Percentiles rank a stretch among this genome's conserved stretches.
Evolutionary conservation across 2,329 filamentous ascomycete species (phyloP).

Genomic region (Biscogniauxia sp.): DNA sequence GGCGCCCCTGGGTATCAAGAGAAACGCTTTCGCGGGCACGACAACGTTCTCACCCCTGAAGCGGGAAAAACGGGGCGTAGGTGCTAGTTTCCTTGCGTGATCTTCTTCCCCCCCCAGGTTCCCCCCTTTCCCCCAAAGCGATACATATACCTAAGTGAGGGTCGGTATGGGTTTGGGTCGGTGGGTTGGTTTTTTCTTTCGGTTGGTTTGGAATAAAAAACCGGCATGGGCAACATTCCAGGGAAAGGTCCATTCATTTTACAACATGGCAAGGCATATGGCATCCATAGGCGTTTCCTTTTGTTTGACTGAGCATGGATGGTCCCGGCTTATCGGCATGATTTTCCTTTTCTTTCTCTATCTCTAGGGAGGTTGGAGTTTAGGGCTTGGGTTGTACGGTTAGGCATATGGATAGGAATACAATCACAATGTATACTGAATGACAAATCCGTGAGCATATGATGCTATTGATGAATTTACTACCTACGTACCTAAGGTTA

Average conservation of each 20-base stretch:
- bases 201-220: not conserved
- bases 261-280: not conserved
- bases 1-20: constrained; percentile 40
- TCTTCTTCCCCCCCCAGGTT: constrained; percentile 8
- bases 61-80: constrained; percentile 61
- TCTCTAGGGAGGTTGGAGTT: not conserved
- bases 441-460: not conserved
- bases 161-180: not conserved
- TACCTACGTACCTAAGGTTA: no score
- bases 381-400: not conserved
- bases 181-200: not conserved
- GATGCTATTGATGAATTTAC: not conserved
- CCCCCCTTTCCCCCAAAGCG: no score
- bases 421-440: not conserved
- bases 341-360: not conserved
- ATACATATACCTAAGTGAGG: no score
- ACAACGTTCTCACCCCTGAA: constrained; percentile 70
- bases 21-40: constrained; percentile 47
- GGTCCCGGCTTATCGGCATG: not conserved
- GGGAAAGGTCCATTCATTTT: not conserved
- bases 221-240: not conserved
- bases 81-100: constrained; percentile 58
- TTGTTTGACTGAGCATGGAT: not conserved
- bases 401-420: not conserved
- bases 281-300: not conserved